phyloP scores from a whole-genome alignment of 2,329 filamentous ascomycete genomes.

The Pseudogymnoascus verrucosus region DNA sequence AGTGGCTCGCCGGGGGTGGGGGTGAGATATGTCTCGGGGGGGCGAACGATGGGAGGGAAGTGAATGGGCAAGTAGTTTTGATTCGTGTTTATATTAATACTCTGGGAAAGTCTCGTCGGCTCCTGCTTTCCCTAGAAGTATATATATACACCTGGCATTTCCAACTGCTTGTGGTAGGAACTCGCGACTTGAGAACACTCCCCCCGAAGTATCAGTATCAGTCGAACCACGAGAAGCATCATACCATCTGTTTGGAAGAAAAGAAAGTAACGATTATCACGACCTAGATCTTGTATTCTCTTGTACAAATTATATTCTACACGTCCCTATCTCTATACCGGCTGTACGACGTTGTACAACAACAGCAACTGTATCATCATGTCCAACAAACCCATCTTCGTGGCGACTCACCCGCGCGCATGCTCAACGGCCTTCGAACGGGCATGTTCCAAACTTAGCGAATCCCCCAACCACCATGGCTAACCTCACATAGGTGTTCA shows the following conservation, averaged over 20 bases:
- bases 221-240: neutral
- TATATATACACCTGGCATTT: constrained; percentile 2
- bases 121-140: neutral
- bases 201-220: neutral
- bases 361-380: constrained; percentile 37
- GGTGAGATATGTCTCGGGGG: constrained; percentile 7
- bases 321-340: neutral
- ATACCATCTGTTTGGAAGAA: neutral
- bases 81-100: constrained; percentile 8
- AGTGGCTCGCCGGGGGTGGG: neutral
- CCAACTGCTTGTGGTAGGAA: neutral
- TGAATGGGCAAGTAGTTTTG: neutral
- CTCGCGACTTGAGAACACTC: neutral
- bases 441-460: constrained; percentile 41
- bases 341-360: neutral
- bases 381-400: constrained; percentile 78
- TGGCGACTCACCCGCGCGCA: constrained; percentile 86
- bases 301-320: neutral
- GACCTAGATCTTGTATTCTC: constrained; percentile 1
- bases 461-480: neutral
- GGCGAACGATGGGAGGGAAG: neutral
- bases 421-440: constrained; percentile 97
- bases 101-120: neutral
- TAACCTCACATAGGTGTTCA: constrained; percentile 66
- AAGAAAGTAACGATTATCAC: neutral